Percentiles rank a stretch among this genome's conserved stretches.
Evolutionary conservation across 2,329 filamentous ascomycete genomes (phyloP).

Genomic region (Colletotrichum cuscutae): DNA sequence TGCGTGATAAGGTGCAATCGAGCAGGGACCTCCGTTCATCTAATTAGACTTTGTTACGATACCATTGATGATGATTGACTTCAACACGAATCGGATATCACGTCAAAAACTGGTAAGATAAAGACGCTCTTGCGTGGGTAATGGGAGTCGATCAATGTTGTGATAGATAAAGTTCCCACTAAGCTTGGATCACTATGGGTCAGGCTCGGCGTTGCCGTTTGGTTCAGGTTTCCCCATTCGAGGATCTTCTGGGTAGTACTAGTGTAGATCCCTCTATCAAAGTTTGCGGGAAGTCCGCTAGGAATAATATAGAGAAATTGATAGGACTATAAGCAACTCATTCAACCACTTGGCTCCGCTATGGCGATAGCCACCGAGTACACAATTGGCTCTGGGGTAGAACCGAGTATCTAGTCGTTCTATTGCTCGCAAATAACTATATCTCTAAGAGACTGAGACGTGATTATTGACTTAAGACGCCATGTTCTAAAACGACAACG

Average conservation of each 20-base stretch:
- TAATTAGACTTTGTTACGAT: background rate
- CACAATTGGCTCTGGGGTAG: too few relatives aligned
- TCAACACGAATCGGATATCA: background rate
- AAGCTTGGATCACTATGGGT: background rate
- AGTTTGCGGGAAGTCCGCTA: background rate
- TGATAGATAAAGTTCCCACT: background rate
- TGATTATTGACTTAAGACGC: background rate
- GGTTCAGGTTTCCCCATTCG: background rate
- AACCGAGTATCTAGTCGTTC: background rate
- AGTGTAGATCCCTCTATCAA: background rate
- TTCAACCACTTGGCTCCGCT: background rate
- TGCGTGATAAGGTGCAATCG: background rate
- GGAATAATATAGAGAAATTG: background rate
- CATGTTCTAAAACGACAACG: background rate
- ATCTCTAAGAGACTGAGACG: background rate
- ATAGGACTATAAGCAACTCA: background rate
- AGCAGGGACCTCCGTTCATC: background rate
- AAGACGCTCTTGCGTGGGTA: background rate
- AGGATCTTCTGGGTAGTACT: background rate
- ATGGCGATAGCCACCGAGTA: background rate
- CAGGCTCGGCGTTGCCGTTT: background rate
- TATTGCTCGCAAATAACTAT: background rate
- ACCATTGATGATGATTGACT: background rate
- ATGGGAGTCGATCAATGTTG: background rate
- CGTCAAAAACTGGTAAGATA: background rate